Conservation (phyloP, 176 grass and related monocot genomes). For the Oryza meridionalis region DNA sequence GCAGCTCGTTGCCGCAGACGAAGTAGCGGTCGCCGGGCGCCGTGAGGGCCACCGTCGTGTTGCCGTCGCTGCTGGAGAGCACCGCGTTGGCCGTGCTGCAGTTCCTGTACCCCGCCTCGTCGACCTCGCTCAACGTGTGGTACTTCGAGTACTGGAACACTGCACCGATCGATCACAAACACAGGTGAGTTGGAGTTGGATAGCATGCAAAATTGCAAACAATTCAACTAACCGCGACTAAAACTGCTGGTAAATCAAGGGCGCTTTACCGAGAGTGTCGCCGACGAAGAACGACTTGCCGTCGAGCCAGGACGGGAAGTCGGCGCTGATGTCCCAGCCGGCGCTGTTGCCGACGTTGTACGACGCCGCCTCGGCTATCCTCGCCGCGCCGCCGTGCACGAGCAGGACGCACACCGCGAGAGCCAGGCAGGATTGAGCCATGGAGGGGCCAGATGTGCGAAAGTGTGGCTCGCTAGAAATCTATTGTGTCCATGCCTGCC, state of each 20-base stretch:
- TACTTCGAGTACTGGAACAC: conserved; percentile 74
- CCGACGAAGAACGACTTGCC: conserved; percentile 76
- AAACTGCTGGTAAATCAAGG: no score
- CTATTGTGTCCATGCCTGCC: conserved; percentile 25
- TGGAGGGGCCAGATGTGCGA: background rate
- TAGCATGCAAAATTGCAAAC: no score
- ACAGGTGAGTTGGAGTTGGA: no score
- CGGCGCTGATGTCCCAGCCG: conserved; percentile 84
- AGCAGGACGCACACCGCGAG: conserved; percentile 42
- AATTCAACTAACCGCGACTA: no score
- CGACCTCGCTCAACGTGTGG: conserved; percentile 72
- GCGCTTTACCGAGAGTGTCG: conserved; percentile 42
- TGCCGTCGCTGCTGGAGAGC: conserved; percentile 58
- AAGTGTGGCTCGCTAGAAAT: background rate
- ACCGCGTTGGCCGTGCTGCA: conserved; percentile 52
- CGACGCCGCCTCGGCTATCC: conserved; percentile 32
- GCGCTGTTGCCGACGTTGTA: conserved; percentile 75
- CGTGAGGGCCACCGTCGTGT: conserved; percentile 64
- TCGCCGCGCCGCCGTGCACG: background rate
- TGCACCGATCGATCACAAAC: conserved; percentile 22
- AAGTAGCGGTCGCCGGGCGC: conserved; percentile 69
- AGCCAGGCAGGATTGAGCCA: conserved; percentile 31
- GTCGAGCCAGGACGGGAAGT: conserved; percentile 64
- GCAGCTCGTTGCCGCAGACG: conserved; percentile 54
- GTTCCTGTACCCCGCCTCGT: conserved; percentile 61